These are phyloP conservation scores for Aspergillus amoenus DNA, from an alignment of 2,329 filamentous ascomycete genomes.

Conservation along the genomic window DNA sequence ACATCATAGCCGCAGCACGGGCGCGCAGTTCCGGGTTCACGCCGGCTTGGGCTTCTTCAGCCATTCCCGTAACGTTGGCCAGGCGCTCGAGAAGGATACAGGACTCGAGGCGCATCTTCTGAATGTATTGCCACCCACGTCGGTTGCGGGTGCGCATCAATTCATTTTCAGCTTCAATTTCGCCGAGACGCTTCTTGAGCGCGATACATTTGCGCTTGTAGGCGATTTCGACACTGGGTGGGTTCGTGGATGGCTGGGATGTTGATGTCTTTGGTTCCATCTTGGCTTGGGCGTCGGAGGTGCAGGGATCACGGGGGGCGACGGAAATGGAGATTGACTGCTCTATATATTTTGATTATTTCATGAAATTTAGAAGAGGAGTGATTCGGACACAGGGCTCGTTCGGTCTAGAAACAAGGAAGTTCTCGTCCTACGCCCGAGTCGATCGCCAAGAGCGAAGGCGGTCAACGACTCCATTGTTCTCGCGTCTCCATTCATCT, in stretches of 20 bases:
- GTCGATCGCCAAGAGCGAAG: slow-evolving; percentile 11
- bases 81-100: slow-evolving; percentile 45
- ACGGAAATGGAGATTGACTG: background rate
- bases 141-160: slow-evolving; percentile 74
- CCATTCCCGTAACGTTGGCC: slow-evolving; percentile 42
- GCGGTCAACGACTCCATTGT: slow-evolving; percentile 2
- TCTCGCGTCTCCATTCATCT: background rate
- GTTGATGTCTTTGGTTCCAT: slow-evolving; percentile 32
- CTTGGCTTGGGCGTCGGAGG: slow-evolving; percentile 3
- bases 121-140: slow-evolving; percentile 78
- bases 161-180: slow-evolving; percentile 91
- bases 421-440: background rate
- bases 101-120: slow-evolving; percentile 75
- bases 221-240: slow-evolving; percentile 90
- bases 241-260: slow-evolving; percentile 49
- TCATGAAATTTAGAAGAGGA: background rate
- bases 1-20: slow-evolving; percentile 35
- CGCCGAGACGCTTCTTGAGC: slow-evolving; percentile 83
- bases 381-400: background rate
- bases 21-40: slow-evolving; percentile 38
- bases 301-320: background rate
- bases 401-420: slow-evolving; percentile 1
- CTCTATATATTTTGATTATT: background rate
- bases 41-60: slow-evolving; percentile 37
- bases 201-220: slow-evolving; percentile 97